phyloP scores from a whole-genome alignment of 2,329 filamentous ascomycete species.

The Phoma sp. region DNA sequence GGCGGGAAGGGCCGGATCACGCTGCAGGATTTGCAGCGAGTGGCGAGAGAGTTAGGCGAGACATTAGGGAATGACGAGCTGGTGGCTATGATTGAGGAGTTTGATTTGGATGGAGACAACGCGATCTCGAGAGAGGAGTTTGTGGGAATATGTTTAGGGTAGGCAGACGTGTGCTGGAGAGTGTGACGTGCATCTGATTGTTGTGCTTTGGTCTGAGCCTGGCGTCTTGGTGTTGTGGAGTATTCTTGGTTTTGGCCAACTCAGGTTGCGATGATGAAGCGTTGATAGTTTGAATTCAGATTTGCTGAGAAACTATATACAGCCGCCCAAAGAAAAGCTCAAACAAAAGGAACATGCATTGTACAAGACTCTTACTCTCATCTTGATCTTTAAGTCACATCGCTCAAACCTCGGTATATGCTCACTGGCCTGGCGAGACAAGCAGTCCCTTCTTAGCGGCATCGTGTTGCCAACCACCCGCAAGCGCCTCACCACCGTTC shows the following conservation, averaged over 20 bases:
- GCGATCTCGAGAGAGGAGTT: constrained; percentile 72
- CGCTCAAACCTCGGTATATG: neutral
- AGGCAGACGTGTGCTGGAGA: neutral
- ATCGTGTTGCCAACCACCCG: constrained; percentile 86
- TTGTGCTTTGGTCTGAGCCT: neutral
- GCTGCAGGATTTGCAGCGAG: constrained; percentile 83
- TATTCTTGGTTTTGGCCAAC: no score
- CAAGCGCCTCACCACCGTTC: constrained; percentile 76
- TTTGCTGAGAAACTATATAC: constrained; percentile 46
- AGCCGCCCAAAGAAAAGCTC: constrained; percentile 35
- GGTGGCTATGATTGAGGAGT: constrained; percentile 95
- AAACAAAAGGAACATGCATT: constrained; percentile 42
- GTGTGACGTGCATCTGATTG: no score
- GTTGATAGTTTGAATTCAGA: constrained; percentile 29
- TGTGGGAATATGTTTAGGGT: constrained; percentile 68
- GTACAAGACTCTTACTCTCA: constrained; percentile 31
- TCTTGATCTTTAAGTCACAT: constrained; percentile 8
- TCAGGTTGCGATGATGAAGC: constrained; percentile 3
- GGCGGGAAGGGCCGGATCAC: constrained; percentile 92
- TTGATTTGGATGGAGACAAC: constrained; percentile 92
- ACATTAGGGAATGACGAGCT: constrained; percentile 92
- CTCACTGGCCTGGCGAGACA: constrained; percentile 84
- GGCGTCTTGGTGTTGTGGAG: constrained; percentile 8
- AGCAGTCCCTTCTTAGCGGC: constrained; percentile 80
- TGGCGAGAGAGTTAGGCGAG: constrained; percentile 91